Evolutionary conservation across 768 basidiomycete species (phyloP).

Genomic region (Boletus vermiculosoides): DNA sequence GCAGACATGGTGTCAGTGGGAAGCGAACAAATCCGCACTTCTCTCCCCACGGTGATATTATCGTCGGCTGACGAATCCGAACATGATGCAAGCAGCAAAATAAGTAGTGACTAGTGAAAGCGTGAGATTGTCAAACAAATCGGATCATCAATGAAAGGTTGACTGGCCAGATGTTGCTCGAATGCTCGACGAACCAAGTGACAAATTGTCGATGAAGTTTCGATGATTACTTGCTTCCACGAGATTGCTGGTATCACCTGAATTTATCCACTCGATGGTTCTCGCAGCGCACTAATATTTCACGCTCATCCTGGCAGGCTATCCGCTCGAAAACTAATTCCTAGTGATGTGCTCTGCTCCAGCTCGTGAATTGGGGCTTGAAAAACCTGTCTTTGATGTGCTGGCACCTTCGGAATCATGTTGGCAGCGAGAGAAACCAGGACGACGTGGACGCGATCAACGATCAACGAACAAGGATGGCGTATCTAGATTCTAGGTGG

Average conservation of each 20-base stretch:
- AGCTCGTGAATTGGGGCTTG: not conserved
- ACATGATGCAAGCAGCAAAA: not conserved
- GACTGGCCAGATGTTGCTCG: too few species aligned
- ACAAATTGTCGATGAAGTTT: too few species aligned
- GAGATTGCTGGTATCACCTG: too few species aligned
- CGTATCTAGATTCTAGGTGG: too few species aligned
- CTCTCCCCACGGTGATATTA: not conserved
- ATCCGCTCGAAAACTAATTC: not conserved
- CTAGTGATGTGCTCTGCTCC: not conserved
- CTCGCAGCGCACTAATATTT: too few species aligned
- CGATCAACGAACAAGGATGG: too few species aligned
- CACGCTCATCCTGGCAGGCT: too few species aligned
- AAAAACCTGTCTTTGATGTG: not conserved
- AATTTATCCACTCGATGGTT: too few species aligned
- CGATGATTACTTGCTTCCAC: too few species aligned
- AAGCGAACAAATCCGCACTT: constrained; percentile 3
- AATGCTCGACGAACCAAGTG: too few species aligned
- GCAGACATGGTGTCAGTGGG: constrained; percentile 22
- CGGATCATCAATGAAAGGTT: too few species aligned
- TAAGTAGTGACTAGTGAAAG: not conserved
- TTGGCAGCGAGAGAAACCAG: not conserved
- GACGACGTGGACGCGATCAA: not conserved
- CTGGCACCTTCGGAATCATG: not conserved
- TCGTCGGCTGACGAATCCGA: not conserved
- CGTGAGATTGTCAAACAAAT: too few species aligned